These are phyloP conservation scores for Colletotrichum abscissum DNA, from an alignment of 2,329 filamentous ascomycete genomes.

Conservation along the genomic window DNA sequence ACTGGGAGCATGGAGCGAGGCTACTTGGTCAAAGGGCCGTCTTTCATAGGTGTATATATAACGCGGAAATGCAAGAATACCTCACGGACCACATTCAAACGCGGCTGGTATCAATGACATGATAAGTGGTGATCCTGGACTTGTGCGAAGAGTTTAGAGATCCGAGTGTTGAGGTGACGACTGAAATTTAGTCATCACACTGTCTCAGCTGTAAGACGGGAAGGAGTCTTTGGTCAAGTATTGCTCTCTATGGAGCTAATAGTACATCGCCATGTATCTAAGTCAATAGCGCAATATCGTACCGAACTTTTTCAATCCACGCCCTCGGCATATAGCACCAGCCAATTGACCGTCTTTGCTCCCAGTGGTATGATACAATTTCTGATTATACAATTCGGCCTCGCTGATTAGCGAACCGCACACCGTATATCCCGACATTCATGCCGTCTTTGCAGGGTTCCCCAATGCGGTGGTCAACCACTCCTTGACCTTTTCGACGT, in stretches of 20 bases:
- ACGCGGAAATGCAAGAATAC: slow-evolving; percentile 36
- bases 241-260: not conserved
- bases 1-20: slow-evolving; percentile 30
- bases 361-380: slow-evolving; percentile 17
- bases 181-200: not conserved
- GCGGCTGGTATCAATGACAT: not conserved
- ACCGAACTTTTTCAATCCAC: not conserved
- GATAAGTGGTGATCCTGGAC: not conserved
- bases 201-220: not conserved
- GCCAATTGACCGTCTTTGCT: not conserved
- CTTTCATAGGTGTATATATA: slow-evolving; percentile 35
- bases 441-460: not conserved
- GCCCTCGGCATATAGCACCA: not conserved
- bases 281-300: not conserved
- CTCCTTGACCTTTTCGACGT: slow-evolving; percentile 24
- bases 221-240: not conserved
- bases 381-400: slow-evolving; percentile 8
- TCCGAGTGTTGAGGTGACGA: no score
- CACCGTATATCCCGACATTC: not conserved
- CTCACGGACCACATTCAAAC: not conserved
- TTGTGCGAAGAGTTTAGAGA: not conserved
- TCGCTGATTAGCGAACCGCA: not conserved
- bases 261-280: slow-evolving; percentile 4
- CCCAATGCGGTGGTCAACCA: slow-evolving; percentile 12
- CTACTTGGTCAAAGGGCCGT: slow-evolving; percentile 26